Conservation (phyloP, 1,284 basidiomycete species). For the Apiotrichum porosum region DNA sequence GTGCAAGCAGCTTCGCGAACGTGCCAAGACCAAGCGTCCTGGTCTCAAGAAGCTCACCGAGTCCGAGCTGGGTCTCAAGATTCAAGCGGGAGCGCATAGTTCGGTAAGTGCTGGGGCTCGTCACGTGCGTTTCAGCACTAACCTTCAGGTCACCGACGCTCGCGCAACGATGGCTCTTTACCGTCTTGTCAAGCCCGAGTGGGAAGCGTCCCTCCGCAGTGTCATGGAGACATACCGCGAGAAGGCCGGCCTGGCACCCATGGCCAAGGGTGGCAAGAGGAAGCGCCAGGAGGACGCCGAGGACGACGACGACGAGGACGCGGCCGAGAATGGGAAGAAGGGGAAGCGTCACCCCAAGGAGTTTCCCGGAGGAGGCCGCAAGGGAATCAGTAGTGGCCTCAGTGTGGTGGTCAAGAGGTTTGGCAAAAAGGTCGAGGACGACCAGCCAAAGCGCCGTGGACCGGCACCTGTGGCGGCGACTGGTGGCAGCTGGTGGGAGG, state of each 20-base stretch:
- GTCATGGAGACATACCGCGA: conserved; percentile 39
- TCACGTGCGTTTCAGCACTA: too few species aligned
- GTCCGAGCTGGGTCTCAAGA: conserved; percentile 74
- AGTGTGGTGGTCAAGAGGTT: conserved; percentile 56
- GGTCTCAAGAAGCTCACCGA: conserved; percentile 76
- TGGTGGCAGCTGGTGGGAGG: conserved; percentile 16
- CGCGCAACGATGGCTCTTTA: conserved; percentile 94
- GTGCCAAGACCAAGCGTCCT: conserved; percentile 60
- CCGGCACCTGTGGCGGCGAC: conserved; percentile 4
- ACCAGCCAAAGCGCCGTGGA: conserved; percentile 14
- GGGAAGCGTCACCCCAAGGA: conserved; percentile 22
- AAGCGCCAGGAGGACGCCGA: conserved; percentile 20
- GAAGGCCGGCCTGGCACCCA: conserved; percentile 25
- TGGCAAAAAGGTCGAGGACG: conserved; percentile 29
- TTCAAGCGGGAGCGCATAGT: conserved; percentile 82
- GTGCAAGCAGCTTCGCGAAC: conserved; percentile 51
- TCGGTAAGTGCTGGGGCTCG: conserved; percentile 63
- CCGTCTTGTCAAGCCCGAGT: conserved; percentile 75
- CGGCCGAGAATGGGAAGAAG: conserved; percentile 14
- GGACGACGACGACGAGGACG: conserved; percentile 29
- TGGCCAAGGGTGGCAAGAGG: conserved; percentile 12
- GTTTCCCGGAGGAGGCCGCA: conserved; percentile 58
- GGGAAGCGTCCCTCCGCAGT: conserved; percentile 59
- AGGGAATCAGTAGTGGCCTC: conserved; percentile 66
- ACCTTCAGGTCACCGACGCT: conserved; percentile 80